phyloP scores from a whole-genome alignment of 2,329 filamentous ascomycete genomes.

The Hymenotorrendiella dingleyae region DNA sequence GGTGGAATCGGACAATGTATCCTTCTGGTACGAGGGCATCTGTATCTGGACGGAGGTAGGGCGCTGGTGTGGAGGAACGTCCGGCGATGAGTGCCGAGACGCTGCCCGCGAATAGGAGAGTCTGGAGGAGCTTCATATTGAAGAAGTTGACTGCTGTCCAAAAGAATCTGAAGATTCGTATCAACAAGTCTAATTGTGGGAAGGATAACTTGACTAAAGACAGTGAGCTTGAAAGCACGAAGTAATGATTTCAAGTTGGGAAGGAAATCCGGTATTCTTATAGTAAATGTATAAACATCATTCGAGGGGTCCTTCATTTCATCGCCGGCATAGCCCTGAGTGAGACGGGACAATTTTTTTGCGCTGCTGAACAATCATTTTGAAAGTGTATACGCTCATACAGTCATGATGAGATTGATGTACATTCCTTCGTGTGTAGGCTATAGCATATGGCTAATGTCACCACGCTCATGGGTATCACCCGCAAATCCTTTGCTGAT shows the following conservation, averaged over 20 bases:
- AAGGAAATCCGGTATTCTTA: neutral
- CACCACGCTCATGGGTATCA: too few relatives aligned
- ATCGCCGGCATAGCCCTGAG: too few relatives aligned
- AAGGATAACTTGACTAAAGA: neutral
- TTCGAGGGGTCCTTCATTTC: neutral
- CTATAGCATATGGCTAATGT: too few relatives aligned
- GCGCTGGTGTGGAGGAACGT: neutral
- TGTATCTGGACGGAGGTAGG: neutral
- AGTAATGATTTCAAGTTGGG: neutral
- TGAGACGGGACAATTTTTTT: too few relatives aligned
- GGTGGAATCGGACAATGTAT: conserved; percentile 1
- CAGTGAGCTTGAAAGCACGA: neutral
- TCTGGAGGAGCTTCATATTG: neutral
- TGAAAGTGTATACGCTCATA: too few relatives aligned
- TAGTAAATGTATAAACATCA: neutral
- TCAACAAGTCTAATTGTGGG: neutral
- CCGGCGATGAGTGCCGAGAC: neutral
- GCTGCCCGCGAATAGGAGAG: neutral
- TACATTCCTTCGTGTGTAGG: too few relatives aligned
- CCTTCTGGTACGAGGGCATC: neutral
- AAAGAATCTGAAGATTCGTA: neutral
- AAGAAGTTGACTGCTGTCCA: too few relatives aligned
- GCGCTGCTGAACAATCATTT: too few relatives aligned
- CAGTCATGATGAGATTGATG: too few relatives aligned
- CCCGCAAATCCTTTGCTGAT: too few relatives aligned